These are phyloP conservation scores for Septoria linicola DNA, from an alignment of 2,329 filamentous ascomycete genomes.

Conservation along the genomic window DNA sequence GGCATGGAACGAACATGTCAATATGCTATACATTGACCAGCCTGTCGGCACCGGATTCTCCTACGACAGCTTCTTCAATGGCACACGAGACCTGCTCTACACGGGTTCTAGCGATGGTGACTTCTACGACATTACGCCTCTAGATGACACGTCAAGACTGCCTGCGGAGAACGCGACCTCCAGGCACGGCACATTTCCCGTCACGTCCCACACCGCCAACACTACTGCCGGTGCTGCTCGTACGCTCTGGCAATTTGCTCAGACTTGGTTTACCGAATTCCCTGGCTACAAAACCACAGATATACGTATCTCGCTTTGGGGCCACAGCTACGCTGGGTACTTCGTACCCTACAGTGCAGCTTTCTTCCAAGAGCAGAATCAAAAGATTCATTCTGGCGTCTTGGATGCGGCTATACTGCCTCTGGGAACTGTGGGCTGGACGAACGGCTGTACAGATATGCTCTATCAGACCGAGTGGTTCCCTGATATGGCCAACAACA, in stretches of 20 bases:
- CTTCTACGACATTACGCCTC: conserved; percentile 33
- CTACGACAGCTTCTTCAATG: conserved; percentile 60
- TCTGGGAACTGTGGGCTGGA: conserved; percentile 62
- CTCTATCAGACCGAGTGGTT: conserved; percentile 58
- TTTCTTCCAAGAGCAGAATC: conserved; percentile 60
- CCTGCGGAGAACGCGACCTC: conserved; percentile 27
- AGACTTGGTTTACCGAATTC: conserved; percentile 46
- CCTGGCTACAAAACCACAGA: conserved; percentile 22
- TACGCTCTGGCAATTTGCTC: conserved; percentile 63
- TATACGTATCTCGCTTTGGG: conserved; percentile 25
- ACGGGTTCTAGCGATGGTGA: conserved; percentile 31
- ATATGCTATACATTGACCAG: conserved; percentile 62
- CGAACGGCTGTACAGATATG: conserved; percentile 69
- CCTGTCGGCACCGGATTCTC: conserved; percentile 59
- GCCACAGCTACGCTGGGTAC: conserved; percentile 50
- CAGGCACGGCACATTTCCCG: conserved; percentile 27
- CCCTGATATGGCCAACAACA: conserved; percentile 58
- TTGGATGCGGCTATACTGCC: conserved; percentile 50
- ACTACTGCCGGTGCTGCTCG: conserved; percentile 25
- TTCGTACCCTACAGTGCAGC: conserved; percentile 63
- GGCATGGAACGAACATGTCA: conserved; percentile 59
- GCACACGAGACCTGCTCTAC: conserved; percentile 53
- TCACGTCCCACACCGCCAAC: conserved; percentile 19
- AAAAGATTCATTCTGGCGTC: conserved; percentile 44
- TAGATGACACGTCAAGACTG: conserved; percentile 19